phyloP scores from a whole-genome alignment of 768 basidiomycete species.

The Stropharia rugosoannulata region DNA sequence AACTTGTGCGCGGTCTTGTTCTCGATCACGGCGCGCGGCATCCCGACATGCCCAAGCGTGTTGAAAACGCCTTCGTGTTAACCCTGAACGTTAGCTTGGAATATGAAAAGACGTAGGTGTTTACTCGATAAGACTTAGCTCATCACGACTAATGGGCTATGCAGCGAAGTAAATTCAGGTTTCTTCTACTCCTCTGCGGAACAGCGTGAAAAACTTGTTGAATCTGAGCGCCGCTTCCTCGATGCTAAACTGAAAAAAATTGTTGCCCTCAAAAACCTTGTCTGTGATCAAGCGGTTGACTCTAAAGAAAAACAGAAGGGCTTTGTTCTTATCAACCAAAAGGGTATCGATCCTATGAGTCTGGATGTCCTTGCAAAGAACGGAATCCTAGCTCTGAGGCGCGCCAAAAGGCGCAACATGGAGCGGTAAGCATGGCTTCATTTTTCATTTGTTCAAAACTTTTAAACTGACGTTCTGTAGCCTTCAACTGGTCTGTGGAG shows the following conservation, averaged over 20 bases:
- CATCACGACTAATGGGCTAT: constrained; percentile 18
- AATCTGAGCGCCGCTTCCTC: constrained; percentile 92
- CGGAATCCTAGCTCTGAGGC: constrained; percentile 89
- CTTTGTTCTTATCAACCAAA: constrained; percentile 98
- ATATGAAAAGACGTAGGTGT: constrained; percentile 95
- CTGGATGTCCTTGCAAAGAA: constrained; percentile 96
- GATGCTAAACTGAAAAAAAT: constrained; percentile 96
- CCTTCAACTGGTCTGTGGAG: constrained; percentile 91
- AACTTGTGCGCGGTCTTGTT: constrained; percentile 92
- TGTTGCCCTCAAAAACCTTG: constrained; percentile 92
- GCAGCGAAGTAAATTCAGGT: constrained; percentile 96
- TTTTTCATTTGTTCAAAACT: constrained; percentile 8
- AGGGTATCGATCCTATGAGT: constrained; percentile 97
- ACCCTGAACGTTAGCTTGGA: constrained; percentile 97
- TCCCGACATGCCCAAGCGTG: constrained; percentile 98
- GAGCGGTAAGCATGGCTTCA: constrained; percentile 66
- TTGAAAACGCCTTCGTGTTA: constrained; percentile 94
- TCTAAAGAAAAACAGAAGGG: constrained; percentile 77
- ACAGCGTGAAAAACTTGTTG: constrained; percentile 97
- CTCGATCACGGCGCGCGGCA: constrained; percentile 97
- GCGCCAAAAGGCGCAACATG: constrained; percentile 99
- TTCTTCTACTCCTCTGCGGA: constrained; percentile 99
- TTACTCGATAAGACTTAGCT: constrained; percentile 5
- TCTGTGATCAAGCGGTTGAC: constrained; percentile 92
- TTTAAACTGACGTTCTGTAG: constrained; percentile 35